Percentiles rank a stretch among this genome's conserved stretches.
phyloP scores from a whole-genome alignment of 495 filamentous ascomycete species.

The Annulohypoxylon bovei region DNA sequence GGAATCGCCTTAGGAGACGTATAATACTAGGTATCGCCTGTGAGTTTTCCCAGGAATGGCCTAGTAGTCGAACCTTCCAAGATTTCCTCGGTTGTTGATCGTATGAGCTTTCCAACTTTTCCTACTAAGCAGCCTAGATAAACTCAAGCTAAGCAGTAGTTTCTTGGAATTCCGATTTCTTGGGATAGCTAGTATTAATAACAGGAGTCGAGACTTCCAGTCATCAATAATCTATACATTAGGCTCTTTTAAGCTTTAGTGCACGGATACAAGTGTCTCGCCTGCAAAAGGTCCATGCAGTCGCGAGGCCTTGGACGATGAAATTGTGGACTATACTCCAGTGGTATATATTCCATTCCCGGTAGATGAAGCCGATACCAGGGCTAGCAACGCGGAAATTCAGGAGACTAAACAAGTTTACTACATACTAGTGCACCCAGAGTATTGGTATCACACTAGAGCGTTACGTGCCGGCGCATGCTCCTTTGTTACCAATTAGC shows the following conservation, averaged over 20 bases:
- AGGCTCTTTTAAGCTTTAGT: constrained; percentile 33
- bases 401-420: constrained; percentile 22
- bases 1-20: constrained; percentile 16
- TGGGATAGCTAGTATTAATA: constrained; percentile 24
- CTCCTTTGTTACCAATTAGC: constrained; percentile 34
- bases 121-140: constrained; percentile 9
- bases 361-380: constrained; percentile 36
- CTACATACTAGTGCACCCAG: constrained; percentile 32
- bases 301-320: constrained; percentile 13
- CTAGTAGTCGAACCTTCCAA: constrained; percentile 33
- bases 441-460: constrained; percentile 38
- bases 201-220: constrained; percentile 29
- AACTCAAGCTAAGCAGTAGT: constrained; percentile 21
- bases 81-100: constrained; percentile 36
- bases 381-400: constrained; percentile 11
- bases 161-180: constrained; percentile 20
- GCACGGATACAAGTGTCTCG: constrained; percentile 34
- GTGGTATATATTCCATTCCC: constrained; percentile 20
- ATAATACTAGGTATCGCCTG: constrained; percentile 15
- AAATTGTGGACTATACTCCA: neutral
- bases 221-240: constrained; percentile 31
- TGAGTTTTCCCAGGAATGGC: constrained; percentile 34
- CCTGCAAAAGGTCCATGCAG: constrained; percentile 45
- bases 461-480: constrained; percentile 39
- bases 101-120: constrained; percentile 26